Base-by-base conservation (phyloP, 495 filamentous ascomycete genomes). In the Pseudoneurospora amorphoporcata region DNA sequence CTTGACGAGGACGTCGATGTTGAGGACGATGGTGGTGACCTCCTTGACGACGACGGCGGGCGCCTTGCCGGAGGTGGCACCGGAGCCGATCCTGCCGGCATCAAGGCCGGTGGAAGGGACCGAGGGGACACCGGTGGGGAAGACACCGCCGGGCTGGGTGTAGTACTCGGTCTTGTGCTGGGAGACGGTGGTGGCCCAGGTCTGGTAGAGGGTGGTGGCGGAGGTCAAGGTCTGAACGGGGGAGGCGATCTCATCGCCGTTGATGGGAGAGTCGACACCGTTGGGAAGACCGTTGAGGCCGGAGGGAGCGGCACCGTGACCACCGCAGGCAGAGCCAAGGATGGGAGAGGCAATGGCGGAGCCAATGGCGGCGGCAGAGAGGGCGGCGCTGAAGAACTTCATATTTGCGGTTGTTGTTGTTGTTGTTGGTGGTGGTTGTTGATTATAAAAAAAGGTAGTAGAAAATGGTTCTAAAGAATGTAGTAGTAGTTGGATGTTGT, bases 321-420 rank as follows among this genome's bases (percentile, higher is more conserved):
- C 61, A 38, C 32, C 32, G 47, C 35, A 71, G 70, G 35, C 19
- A 38, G 29, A 37, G 39, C 39, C 53, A 38, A 69, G 65, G 41
- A 72, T 39, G 71, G 71, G 71, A 19, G 39, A 19, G 38, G 71
- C 71, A 29, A 72, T 9, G 38, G 71, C 71, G 17, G 71, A 72
- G 58, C 71, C 71, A n/a, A 43, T 70, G 12, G 69, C 38, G 45
- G 70, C 45, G 37, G 69, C 72, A 32, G 69, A 69, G 39, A 70
- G 42, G 37, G 72, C 69, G 37, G 72, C 68, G 58, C 19, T 72
- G 71, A 72, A 72, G 71, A 72, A 71, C 70, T 71, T 72, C 71
- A 72, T 72, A 8, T 65, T 65, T 65, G 53, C 53, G 53, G 53
- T 65, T 65, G 53, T 65, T 35, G 53, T 65, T 35, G 53, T 65